These are phyloP conservation scores for Fraxinus angustifolia DNA, from an alignment of 305 asterid genomes.

Conservation along the genomic window DNA sequence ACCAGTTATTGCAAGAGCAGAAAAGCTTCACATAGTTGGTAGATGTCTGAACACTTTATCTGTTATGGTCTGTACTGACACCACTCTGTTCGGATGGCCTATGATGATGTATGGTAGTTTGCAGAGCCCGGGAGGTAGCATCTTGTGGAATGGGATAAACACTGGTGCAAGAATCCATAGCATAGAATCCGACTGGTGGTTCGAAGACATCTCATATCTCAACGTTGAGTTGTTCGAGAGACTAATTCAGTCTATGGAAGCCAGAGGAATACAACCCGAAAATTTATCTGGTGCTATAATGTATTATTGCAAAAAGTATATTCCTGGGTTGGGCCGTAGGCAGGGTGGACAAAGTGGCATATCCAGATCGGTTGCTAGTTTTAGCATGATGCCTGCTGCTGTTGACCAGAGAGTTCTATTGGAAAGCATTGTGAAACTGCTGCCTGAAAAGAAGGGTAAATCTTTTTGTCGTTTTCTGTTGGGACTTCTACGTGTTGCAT, in stretches of 20 bases:
- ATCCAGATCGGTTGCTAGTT: conserved; percentile 69
- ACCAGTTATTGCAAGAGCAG: conserved; percentile 57
- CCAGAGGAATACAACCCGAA: conserved; percentile 70
- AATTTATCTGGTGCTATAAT: conserved; percentile 69
- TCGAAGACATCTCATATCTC: conserved; percentile 79
- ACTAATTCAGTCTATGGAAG: conserved; percentile 60
- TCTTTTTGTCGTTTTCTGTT: conserved; percentile 76
- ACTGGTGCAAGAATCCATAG: conserved; percentile 88
- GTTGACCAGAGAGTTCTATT: conserved; percentile 72
- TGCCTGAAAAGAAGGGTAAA: conserved; percentile 79
- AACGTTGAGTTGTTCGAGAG: conserved; percentile 68
- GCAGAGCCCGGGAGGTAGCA: conserved; percentile 97
- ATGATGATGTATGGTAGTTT: conserved; percentile 90
- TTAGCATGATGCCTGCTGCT: conserved; percentile 74
- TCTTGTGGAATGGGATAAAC: conserved; percentile 88
- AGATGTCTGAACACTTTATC: conserved; percentile 64
- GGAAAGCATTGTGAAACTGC: conserved; percentile 56
- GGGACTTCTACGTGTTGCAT: conserved; percentile 79
- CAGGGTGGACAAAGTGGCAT: conserved; percentile 58
- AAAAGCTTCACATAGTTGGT: conserved; percentile 61
- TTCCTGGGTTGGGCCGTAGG: conserved; percentile 91
- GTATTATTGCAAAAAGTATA: conserved; percentile 75
- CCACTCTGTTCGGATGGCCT: conserved; percentile 91
- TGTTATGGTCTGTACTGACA: conserved; percentile 86
- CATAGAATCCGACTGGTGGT: conserved; percentile 93